Base-by-base conservation (phyloP, 1,284 basidiomycete species). In the Pseudozyma hubeiensis region DNA sequence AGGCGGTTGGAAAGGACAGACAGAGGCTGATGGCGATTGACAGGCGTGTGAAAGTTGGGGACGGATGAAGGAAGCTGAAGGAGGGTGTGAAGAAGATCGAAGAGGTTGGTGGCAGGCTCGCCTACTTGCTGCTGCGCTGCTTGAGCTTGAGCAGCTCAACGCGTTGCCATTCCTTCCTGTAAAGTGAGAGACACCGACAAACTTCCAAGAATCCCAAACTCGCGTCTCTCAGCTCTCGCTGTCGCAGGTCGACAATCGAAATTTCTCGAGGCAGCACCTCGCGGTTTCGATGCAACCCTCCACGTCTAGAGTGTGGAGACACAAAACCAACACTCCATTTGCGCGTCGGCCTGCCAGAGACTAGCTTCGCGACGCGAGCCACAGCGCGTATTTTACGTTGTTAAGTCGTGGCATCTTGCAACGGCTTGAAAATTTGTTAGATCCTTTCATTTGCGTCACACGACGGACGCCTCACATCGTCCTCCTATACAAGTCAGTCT, bases 331-430 rank as follows among this genome's bases (percentile, higher is more conserved):
- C 48, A 37, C 35, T 50, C 35, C 8, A 35, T 48, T 35, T 48
- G 47, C 47, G 47, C 47, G 47, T 34, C 19, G 31, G 10, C n/a
- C 44, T 24, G 24, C 11, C 30, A 29, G 19, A 13, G 7, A 9
- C 7, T 33, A 30, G 19, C 10, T 49, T 50, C 48, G 48, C 48
- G 48, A 50, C 48, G 48, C 48, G 48, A 50, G 48, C 35, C 16
- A 9, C 24, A 24, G 19, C 48, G 35, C 35, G 35, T 50, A 6
- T 39, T 50, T 39, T 33, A 14, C 16, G 5, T 8, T 45, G 43
- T 45, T 45, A 45, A 19, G 19, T 45, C 24, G 7, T 24, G 24
- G 24, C 24, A 24, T 1, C 24, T 24, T 24, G 24, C 24, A 2
- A 24, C 24, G 24, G 24, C 24, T 24, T 24, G 24, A 24, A 1